phyloP scores from a whole-genome alignment of 768 basidiomycete species.

The Psilocybe cyanescens region DNA sequence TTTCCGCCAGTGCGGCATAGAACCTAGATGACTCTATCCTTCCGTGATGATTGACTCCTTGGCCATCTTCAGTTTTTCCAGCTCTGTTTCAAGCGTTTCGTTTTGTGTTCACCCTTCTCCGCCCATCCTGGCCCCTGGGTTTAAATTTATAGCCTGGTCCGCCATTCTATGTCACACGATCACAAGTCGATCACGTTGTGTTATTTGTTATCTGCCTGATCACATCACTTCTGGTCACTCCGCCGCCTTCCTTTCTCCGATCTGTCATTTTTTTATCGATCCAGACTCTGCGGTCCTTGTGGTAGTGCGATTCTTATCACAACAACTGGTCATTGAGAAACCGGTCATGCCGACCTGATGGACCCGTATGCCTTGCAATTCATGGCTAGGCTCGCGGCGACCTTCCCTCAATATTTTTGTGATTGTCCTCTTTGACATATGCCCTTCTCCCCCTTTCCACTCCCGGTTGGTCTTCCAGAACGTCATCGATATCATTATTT shows the following conservation, averaged over 20 bases:
- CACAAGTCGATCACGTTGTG: neutral
- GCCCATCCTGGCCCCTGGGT: neutral
- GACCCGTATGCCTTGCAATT: no score
- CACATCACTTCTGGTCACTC: neutral
- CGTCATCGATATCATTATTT: neutral
- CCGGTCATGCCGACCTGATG: neutral
- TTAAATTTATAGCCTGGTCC: neutral
- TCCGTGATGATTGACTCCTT: neutral
- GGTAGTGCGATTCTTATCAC: neutral
- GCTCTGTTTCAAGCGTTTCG: neutral
- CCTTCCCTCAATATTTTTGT: no score
- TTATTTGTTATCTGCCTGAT: neutral
- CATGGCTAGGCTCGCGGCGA: no score
- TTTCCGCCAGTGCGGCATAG: slow-evolving; percentile 1
- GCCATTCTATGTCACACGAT: neutral
- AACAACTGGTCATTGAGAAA: neutral
- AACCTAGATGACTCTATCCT: slow-evolving; percentile 8
- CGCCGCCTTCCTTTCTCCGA: neutral
- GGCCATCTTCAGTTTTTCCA: neutral
- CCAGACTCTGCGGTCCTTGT: neutral
- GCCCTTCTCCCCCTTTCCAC: neutral
- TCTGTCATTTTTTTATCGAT: neutral
- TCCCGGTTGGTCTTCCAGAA: neutral
- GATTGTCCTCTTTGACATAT: no score
- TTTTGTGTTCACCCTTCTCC: neutral